These are phyloP conservation scores for Blepharisma japonicum DNA, from an alignment of 73 alveolate species.

Conservation along the genomic window DNA sequence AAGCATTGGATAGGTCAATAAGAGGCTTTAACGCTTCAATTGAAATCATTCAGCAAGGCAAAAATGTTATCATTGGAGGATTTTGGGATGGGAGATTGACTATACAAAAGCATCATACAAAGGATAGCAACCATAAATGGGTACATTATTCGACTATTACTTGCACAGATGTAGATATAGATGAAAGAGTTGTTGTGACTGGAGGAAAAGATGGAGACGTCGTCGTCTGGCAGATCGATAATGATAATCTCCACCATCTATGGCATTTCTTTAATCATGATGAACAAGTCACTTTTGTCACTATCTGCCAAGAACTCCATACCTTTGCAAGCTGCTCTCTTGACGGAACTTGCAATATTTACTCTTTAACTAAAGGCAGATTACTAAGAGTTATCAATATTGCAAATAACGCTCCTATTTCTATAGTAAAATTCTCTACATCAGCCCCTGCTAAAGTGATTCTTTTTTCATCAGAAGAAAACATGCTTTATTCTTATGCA, in stretches of 20 bases:
- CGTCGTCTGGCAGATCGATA: constrained; percentile 44
- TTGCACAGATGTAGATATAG: constrained; percentile 23
- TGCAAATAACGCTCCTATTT: constrained; percentile 46
- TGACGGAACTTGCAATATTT: constrained; percentile 53
- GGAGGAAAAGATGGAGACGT: constrained; percentile 55
- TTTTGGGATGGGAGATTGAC: constrained; percentile 41
- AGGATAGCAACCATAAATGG: constrained; percentile 25
- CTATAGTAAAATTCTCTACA: constrained; percentile 54
- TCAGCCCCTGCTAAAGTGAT: constrained; percentile 57
- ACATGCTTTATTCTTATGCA: constrained; percentile 47
- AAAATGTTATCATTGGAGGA: constrained; percentile 38
- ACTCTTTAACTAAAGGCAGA: constrained; percentile 47
- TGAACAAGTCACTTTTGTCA: constrained; percentile 42
- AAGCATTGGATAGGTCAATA: constrained; percentile 9
- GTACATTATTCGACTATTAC: constrained; percentile 47
- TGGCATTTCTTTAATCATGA: constrained; percentile 24
- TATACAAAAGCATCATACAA: constrained; percentile 30
- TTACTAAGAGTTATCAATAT: constrained; percentile 53
- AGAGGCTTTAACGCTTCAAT: constrained; percentile 1
- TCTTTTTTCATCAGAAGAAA: constrained; percentile 53
- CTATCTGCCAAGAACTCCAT: constrained; percentile 35
- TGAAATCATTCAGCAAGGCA: not conserved
- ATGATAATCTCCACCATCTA: constrained; percentile 16
- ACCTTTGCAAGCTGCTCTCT: constrained; percentile 55
- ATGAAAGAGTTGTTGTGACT: constrained; percentile 35